These are phyloP conservation scores for Auriscalpium vulgare DNA, from an alignment of 768 basidiomycete species.

Conservation along the genomic window DNA sequence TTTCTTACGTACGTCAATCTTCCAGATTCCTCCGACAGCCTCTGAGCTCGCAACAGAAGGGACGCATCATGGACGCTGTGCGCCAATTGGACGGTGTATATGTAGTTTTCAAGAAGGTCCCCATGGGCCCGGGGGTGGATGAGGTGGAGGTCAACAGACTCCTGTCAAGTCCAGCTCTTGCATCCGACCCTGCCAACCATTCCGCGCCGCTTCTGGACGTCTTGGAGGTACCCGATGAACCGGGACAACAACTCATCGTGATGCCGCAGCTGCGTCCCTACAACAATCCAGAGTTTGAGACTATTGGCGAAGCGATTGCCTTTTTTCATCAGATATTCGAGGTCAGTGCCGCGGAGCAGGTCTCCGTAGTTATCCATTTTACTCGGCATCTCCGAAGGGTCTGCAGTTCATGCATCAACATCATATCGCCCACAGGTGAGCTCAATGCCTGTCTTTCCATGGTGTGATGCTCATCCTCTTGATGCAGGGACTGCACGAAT, in stretches of 20 bases:
- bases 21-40: too few relatives aligned
- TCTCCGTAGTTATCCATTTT: background rate
- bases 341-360: slow-evolving; percentile 1
- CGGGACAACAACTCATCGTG: slow-evolving; percentile 8
- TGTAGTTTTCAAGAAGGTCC: slow-evolving; percentile 16
- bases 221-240: slow-evolving; percentile 6
- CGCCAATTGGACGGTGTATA: slow-evolving; percentile 10
- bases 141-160: slow-evolving; percentile 5
- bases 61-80: slow-evolving; percentile 12
- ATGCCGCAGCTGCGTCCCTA: slow-evolving; percentile 16
- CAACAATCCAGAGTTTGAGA: slow-evolving; percentile 19
- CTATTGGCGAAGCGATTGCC: slow-evolving; percentile 19
- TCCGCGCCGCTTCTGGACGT: slow-evolving; percentile 16
- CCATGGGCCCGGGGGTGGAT: background rate
- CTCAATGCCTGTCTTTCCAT: background rate
- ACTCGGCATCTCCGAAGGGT: slow-evolving; percentile 6
- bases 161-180: slow-evolving; percentile 3
- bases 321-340: slow-evolving; percentile 19
- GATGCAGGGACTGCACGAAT: slow-evolving; percentile 3
- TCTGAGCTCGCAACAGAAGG: background rate
- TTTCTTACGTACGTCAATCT: background rate
- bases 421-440: slow-evolving; percentile 16
- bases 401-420: slow-evolving; percentile 19
- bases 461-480: background rate
- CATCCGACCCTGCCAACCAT: slow-evolving; percentile 17